Conservation (phyloP, 768 basidiomycete genomes). For the Calocybe gangraenosa region DNA sequence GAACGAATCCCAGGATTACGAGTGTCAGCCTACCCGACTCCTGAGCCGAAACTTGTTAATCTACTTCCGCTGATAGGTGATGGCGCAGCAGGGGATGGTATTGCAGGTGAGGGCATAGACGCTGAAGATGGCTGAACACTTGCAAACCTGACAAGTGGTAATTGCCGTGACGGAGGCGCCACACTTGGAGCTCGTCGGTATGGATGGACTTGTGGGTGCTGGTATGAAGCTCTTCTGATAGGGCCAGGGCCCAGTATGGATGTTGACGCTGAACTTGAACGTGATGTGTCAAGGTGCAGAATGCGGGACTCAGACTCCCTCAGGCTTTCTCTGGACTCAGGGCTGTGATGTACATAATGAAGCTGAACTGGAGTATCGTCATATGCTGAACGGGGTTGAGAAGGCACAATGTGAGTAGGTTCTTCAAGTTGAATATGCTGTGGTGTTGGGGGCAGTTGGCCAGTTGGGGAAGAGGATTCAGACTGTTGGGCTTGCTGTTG, state of each 20-base stretch:
- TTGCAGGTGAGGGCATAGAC: constrained; percentile 19
- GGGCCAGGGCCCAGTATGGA: constrained; percentile 13
- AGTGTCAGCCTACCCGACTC: constrained; percentile 13
- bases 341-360: constrained; percentile 21
- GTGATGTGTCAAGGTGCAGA: constrained; percentile 20
- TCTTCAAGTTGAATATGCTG: constrained; percentile 27
- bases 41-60: constrained; percentile 19
- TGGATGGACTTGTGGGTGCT: constrained; percentile 16
- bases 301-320: constrained; percentile 18
- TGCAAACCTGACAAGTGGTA: constrained; percentile 22
- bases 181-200: constrained; percentile 13
- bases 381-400: constrained; percentile 21
- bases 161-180: constrained; percentile 12
- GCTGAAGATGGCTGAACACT: constrained; percentile 21
- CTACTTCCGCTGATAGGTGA: constrained; percentile 20
- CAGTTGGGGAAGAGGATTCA: constrained; percentile 23
- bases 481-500: constrained; percentile 24
- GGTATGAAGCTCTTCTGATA: constrained; percentile 11
- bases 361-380: constrained; percentile 29
- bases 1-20: constrained; percentile 5
- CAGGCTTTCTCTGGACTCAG: constrained; percentile 24
- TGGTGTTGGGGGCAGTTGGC: constrained; percentile 21
- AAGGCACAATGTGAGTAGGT: constrained; percentile 25
- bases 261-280: constrained; percentile 14
- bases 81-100: constrained; percentile 21